Conservation (phyloP, 192 early-diverging fungal species). For the Coemansia sp. region DNA sequence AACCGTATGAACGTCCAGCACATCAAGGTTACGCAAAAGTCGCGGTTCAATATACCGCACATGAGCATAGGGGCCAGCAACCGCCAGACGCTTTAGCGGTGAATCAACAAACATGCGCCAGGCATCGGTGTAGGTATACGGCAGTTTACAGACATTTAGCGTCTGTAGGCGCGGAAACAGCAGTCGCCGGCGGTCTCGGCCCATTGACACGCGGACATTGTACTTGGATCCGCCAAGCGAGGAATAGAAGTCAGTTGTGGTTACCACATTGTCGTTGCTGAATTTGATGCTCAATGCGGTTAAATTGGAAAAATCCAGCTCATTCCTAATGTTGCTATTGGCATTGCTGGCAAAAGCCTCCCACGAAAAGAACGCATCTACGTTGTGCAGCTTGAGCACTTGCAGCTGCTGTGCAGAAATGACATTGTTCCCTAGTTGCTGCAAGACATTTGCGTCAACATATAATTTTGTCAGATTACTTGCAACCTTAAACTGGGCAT, state of each 20-base stretch:
- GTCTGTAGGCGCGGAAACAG: conserved; percentile 13
- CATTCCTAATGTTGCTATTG: not conserved
- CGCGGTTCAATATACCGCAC: conserved; percentile 20
- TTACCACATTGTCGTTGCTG: conserved; percentile 35
- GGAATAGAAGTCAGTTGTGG: conserved; percentile 19
- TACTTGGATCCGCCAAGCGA: conserved; percentile 1
- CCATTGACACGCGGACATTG: conserved; percentile 31
- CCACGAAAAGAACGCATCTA: conserved; percentile 39
- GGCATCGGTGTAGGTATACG: conserved; percentile 32
- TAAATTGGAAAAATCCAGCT: conserved; percentile 15
- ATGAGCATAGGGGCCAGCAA: conserved; percentile 35
- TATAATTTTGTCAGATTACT: conserved; percentile 19
- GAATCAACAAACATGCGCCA: conserved; percentile 43
- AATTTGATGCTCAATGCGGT: conserved; percentile 30
- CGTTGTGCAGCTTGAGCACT: conserved; percentile 19
- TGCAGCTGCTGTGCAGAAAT: conserved; percentile 5
- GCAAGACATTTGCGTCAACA: conserved; percentile 20
- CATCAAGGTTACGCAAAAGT: conserved; percentile 10
- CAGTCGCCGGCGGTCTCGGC: conserved; percentile 16
- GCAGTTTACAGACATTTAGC: conserved; percentile 20
- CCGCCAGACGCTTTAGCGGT: conserved; percentile 17
- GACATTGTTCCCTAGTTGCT: conserved; percentile 4
- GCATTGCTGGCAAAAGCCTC: conserved; percentile 17
- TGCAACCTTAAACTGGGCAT: not conserved
- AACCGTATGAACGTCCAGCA: conserved; percentile 26